Base-by-base conservation (phyloP, 306 rosid genomes). In the Cicer arietinum region DNA sequence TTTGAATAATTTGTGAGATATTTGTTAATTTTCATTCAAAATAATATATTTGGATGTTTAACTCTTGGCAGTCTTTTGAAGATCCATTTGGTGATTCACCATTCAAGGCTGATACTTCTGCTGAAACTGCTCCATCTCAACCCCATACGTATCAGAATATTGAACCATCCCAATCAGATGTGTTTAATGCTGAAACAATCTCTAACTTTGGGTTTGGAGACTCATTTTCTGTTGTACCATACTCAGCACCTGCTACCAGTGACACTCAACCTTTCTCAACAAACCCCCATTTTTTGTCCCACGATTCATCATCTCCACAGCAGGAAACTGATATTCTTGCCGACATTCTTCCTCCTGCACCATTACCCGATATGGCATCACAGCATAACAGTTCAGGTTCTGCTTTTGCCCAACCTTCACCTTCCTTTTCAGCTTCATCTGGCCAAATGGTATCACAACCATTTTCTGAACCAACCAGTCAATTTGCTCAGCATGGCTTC, bases 71-170 rank as follows among this genome's bases (percentile, higher is more conserved):
- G 97, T 57, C 87, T 35, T 89, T 85, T 85, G 96, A 79, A 68
- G 97, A 95, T 83, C 96, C 99, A 64, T 95, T 95, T 84, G 98
- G 99, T 7, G 98, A 94, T 35, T 35, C 91, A 0, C 97, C 98
- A 79, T 95, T 95, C 86, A 89, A 77, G 85, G 99, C 99, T 40
- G 3, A 86, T 77, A 80, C 93, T 74, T 86, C 91, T 10, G 3
- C 77, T 8, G 91, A 88, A 37, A 65, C 71, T 64, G 87, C 74
- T 79, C 86, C 81, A 52, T 51, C 85, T 84, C 89, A 77, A 77
- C 83, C 89, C 80, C 84, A 83, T 69, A 25, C 84, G 12, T 77
- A 74, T 74, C 89, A 80, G 73, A 67, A 10, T 74, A 44, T 59
- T 75, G 92, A 79, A 68, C 71, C 79, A 17, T 30, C 85, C 69